Evolutionary conservation across 2,329 filamentous ascomycete species (phyloP), one percentile per base, ranked within the genome.

Genomic region (Microsporum canis): DNA sequence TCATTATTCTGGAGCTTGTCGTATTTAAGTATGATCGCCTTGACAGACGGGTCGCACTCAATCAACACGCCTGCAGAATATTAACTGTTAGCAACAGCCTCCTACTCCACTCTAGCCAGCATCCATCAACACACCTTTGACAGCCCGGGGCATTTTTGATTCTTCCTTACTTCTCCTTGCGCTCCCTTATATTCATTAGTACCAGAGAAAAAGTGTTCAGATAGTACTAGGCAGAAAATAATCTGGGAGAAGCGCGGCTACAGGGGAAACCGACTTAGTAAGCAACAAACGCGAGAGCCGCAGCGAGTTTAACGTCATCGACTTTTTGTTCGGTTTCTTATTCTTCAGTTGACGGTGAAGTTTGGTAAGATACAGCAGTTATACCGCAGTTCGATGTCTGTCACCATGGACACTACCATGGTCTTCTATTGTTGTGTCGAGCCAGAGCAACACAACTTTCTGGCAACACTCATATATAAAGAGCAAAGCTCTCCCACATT

Each of bases 1-100:
- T 78, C 76, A 61, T 78, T 75, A 56, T 71, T 67, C 60, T 77
- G 74, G 5, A 53, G 49, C 64, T 77, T 73, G 63, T 78, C 76
- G 65, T 78, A 77, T 57, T 77, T 78, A 33, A 78, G 69, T 60
- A 78, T 78, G 65, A 78, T 77, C 47, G 76, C 75, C 67, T 78
- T 78, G 65, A 78, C 76, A 45, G 76, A 78, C 2, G 76, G 76
- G 64, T 78, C 76, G 68, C 76, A 78, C 68, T 78, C 75, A 62
- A 78, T 73, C 10, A 78, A 70, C 45, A 78, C 72, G 60, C 76
- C 76, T 78, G 64, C 17, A 31, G 10, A 14, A 17, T n/a, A 53
- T 38, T n/a, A 10, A n/a, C 10, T 6, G 39, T 55, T 5, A 38
- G 51, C 8, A 12, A 55, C 7, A 45, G 34, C 55, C 27, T 51